Percentiles rank a stretch among this genome's conserved stretches.
Evolutionary conservation across 805 yeast species (phyloP).

Genomic region (Candida boleticola): DNA sequence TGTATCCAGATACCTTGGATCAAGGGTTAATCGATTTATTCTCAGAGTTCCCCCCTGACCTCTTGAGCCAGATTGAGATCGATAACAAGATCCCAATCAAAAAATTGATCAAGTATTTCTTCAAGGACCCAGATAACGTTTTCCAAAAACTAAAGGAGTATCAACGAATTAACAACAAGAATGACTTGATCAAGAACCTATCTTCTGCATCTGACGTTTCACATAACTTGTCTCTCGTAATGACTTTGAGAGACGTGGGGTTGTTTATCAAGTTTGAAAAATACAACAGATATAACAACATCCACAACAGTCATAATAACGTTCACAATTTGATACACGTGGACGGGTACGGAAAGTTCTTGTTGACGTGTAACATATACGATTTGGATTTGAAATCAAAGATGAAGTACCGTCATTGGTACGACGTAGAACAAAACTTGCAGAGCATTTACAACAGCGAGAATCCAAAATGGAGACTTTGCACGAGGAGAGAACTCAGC

Average conservation of each 20-base stretch:
- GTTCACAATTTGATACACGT: conserved; percentile 22
- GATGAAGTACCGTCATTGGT: conserved; percentile 46
- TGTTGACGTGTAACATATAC: conserved; percentile 38
- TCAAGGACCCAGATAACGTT: conserved; percentile 27
- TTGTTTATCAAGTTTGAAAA: conserved; percentile 42
- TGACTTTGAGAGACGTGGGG: conserved; percentile 60
- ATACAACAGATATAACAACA: conserved; percentile 23
- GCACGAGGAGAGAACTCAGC: conserved; percentile 15
- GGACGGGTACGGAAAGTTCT: conserved; percentile 22
- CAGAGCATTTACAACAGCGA: conserved; percentile 30
- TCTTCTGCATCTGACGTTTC: conserved; percentile 37
- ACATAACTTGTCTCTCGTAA: conserved; percentile 38
- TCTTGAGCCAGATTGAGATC: conserved; percentile 17
- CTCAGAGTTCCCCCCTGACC: conserved; percentile 17
- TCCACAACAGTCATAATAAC: conserved; percentile 30
- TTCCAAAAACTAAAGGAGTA: conserved; percentile 33
- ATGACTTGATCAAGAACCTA: conserved; percentile 30
- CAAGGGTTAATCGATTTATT: conserved; percentile 35
- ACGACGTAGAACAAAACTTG: conserved; percentile 37
- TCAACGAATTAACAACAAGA: conserved; percentile 31
- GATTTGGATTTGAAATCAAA: conserved; percentile 51
- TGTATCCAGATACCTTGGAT: conserved; percentile 27
- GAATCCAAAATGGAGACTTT: conserved; percentile 28
- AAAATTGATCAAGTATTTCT: conserved; percentile 30
- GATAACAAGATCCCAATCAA: conserved; percentile 32